A percentile compares a stretch with the other conserved stretches of the same genome.
These are phyloP conservation scores for Berberis vulgaris DNA, from an alignment of 164 flowering plant genomes.

Conservation along the genomic window DNA sequence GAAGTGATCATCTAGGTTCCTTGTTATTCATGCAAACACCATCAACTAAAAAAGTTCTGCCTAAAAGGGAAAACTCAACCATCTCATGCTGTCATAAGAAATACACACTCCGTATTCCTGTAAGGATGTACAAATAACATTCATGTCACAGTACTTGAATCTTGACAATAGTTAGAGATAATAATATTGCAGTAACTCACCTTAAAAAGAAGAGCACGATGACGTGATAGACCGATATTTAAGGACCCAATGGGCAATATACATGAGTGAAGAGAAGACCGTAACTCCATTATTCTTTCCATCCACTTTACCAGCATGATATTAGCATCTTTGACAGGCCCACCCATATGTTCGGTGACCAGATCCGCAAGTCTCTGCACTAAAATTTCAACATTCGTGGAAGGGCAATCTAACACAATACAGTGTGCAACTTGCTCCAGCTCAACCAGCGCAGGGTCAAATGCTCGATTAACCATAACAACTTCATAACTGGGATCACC, in stretches of 20 bases:
- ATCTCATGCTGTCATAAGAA: too few relatives aligned
- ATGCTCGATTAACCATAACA: conserved; percentile 58
- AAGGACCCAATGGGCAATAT: conserved; percentile 88
- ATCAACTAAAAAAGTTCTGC: too few relatives aligned
- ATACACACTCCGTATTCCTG: too few relatives aligned
- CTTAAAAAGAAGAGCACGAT: conserved; percentile 98
- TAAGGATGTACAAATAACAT: too few relatives aligned
- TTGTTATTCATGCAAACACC: too few relatives aligned
- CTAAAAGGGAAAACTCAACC: too few relatives aligned
- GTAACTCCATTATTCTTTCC: conserved; percentile 69
- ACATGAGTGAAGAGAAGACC: conserved; percentile 67
- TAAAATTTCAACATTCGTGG: conserved; percentile 40
- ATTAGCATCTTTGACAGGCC: conserved; percentile 86
- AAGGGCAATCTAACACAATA: conserved; percentile 60
- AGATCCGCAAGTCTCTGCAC: conserved; percentile 87
- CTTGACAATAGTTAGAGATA: not conserved
- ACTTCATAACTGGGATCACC: conserved; percentile 75
- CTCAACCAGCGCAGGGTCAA: conserved; percentile 80
- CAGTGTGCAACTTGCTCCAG: conserved; percentile 84
- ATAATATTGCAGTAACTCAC: conserved; percentile 22
- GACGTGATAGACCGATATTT: conserved; percentile 79
- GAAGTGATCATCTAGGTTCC: too few relatives aligned
- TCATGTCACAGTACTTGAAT: not conserved
- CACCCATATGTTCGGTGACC: conserved; percentile 93
- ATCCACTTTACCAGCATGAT: conserved; percentile 73